Base-by-base conservation (phyloP, 768 basidiomycete genomes). In the Serendipita sp. region DNA sequence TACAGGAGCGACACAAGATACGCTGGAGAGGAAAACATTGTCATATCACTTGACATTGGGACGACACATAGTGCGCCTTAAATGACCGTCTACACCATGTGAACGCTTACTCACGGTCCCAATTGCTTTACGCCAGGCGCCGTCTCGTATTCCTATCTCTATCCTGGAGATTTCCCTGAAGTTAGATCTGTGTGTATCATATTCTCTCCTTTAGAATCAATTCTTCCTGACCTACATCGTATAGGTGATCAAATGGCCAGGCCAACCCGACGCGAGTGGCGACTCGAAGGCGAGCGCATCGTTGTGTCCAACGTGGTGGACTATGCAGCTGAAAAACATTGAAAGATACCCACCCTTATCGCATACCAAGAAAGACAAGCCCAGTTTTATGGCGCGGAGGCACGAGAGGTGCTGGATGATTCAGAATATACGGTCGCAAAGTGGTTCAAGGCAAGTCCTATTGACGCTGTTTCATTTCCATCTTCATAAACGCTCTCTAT, bases 191-290 rank as follows among this genome's bases (percentile, higher is more conserved):
- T 50, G 20, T 3, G 42, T 45, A n/a, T 20, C n/a, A n/a, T n/a
- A n/a, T n/a, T n/a, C n/a, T 4, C n/a, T 3, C 28, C 53, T 58
- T 28, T 22, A 28, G 11, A 9, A 22, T 31, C 9, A n/a, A 31
- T 28, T 1, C 31, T 3, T 11, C 9, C 22, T n/a, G 3, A 24
- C 24, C 17, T 28, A 11, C n/a, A 17, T 28, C 11, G 17, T n/a
- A 22, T 24, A 58, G 53, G 53, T 58, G 17, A 58, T n/a, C 53
- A 58, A 58, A n/a, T 62, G 62, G 62, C 62, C 62, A 20, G 62
- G 42, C 1, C 62, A 62, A 33, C 28, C 43, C 30, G 44, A 50
- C 16, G 43, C 44, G 2, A 31, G 20, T 20, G 62, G 62, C 31
- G 22, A n/a, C 22, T 58, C 53, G 4, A 58, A 58, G 53, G 53